These are phyloP conservation scores for Diutina ranongensis DNA, from an alignment of 1,139 yeast species.

Conservation along the genomic window DNA sequence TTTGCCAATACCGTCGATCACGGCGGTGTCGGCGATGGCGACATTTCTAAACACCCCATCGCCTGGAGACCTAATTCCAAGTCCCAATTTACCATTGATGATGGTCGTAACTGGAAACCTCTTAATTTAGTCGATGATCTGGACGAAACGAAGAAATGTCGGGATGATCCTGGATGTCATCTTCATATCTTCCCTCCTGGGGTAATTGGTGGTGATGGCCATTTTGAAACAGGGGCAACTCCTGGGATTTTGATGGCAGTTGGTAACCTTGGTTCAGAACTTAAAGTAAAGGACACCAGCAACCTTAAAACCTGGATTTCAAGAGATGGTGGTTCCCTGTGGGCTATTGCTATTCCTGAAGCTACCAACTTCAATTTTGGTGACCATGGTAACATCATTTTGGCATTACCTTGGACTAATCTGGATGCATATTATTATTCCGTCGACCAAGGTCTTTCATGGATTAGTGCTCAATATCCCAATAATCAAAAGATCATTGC, in stretches of 20 bases:
- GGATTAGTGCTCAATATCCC: conserved; percentile 34
- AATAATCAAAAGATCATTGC: conserved; percentile 8
- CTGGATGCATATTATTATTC: conserved; percentile 36
- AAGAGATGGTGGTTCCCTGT: conserved; percentile 66
- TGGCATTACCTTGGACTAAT: conserved; percentile 37
- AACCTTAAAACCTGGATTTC: conserved; percentile 46
- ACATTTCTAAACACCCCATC: conserved; percentile 13
- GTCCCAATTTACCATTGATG: conserved; percentile 42
- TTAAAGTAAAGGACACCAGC: conserved; percentile 13
- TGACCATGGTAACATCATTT: conserved; percentile 67
- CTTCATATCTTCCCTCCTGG: conserved; percentile 42
- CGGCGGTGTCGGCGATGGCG: conserved; percentile 15
- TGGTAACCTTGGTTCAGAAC: conserved; percentile 38
- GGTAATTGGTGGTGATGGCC: conserved; percentile 45
- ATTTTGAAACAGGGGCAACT: conserved; percentile 49
- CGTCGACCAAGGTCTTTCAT: conserved; percentile 62
- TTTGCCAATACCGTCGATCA: conserved; percentile 34
- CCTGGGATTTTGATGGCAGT: conserved; percentile 62
- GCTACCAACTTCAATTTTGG: conserved; percentile 58
- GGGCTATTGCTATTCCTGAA: conserved; percentile 47
- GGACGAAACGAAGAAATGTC: conserved; percentile 35
- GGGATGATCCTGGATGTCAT: conserved; percentile 36
- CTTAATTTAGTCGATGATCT: conserved; percentile 13
- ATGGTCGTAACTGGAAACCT: conserved; percentile 55
- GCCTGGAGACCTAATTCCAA: conserved; percentile 10